Percentiles rank a stretch among this genome's conserved stretches.
Evolutionary conservation across 345 rosid species (phyloP).

Genomic region (Brassica carinata): DNA sequence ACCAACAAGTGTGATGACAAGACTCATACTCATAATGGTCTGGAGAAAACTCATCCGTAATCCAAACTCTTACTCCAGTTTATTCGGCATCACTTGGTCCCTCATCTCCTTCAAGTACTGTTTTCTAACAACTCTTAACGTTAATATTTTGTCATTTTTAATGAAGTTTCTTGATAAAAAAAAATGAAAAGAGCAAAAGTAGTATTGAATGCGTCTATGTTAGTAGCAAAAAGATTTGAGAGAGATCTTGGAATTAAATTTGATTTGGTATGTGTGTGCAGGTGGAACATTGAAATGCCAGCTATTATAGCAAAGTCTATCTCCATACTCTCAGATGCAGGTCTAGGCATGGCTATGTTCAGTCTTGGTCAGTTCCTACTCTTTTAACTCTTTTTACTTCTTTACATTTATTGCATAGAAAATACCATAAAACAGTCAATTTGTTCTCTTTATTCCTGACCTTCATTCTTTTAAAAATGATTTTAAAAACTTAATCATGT

Average conservation of each 20-base stretch:
- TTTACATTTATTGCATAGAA: slow-evolving; percentile 18
- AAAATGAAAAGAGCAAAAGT: not conserved
- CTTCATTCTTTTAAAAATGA: slow-evolving; percentile 4
- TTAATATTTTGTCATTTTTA: not conserved
- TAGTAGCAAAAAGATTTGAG: slow-evolving; percentile 23
- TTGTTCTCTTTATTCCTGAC: slow-evolving; percentile 27
- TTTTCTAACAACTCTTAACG: not conserved
- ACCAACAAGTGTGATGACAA: slow-evolving; percentile 95
- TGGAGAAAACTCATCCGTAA: slow-evolving; percentile 99
- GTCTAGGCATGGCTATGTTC: slow-evolving; percentile 99
- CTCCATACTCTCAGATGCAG: slow-evolving; percentile 98
- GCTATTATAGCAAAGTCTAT: slow-evolving; percentile 92
- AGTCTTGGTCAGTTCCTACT: slow-evolving; percentile 86
- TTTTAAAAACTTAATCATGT: slow-evolving; percentile 5
- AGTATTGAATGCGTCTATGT: slow-evolving; percentile 15
- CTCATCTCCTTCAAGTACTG: slow-evolving; percentile 80
- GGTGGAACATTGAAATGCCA: slow-evolving; percentile 97
- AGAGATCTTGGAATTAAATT: slow-evolving; percentile 28
- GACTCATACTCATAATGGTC: slow-evolving; percentile 95
- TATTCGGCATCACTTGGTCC: slow-evolving; percentile 93
- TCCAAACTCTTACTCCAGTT: slow-evolving; percentile 95
- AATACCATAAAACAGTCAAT: slow-evolving; percentile 28
- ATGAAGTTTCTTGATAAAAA: not conserved
- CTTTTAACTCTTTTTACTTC: not conserved
- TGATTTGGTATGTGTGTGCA: slow-evolving; percentile 47